Conservation (phyloP, 2,329 filamentous ascomycete species). For the Metarhizium brunneum region DNA sequence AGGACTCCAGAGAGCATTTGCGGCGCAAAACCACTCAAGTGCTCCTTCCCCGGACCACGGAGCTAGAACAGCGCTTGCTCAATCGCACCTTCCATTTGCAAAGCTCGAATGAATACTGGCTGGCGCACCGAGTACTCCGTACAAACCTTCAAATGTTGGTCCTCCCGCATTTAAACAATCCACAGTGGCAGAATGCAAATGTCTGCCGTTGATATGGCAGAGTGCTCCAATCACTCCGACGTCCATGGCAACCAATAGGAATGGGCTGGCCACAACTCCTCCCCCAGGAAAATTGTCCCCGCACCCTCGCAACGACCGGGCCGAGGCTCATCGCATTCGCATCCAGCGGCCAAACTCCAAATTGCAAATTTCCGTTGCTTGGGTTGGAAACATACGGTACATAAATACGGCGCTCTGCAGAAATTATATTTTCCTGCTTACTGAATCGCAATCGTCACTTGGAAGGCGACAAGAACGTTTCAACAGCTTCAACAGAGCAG, state of each 20-base stretch:
- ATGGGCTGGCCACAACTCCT: neutral
- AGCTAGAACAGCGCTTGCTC: no score
- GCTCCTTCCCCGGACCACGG: no score
- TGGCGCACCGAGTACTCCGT: no score
- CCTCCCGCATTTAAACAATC: no score
- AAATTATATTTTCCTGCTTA: neutral
- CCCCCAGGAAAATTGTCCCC: neutral
- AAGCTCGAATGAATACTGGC: no score
- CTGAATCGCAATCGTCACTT: neutral
- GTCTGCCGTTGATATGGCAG: no score
- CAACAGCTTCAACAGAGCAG: neutral
- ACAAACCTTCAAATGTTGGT: no score
- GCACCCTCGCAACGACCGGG: neutral
- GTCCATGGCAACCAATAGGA: neutral
- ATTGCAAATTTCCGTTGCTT: neutral
- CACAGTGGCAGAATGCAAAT: no score
- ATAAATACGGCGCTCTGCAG: neutral
- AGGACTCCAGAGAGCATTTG: no score
- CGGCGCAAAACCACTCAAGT: no score
- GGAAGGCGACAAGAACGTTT: neutral
- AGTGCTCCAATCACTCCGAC: no score
- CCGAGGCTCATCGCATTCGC: neutral
- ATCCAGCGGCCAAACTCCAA: neutral
- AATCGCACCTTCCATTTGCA: no score
- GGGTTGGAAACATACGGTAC: neutral